A percentile compares a stretch with the other conserved stretches of the same genome.
phyloP scores from a whole-genome alignment of 441 rosid genomes.

The Brassica hybrid region DNA sequence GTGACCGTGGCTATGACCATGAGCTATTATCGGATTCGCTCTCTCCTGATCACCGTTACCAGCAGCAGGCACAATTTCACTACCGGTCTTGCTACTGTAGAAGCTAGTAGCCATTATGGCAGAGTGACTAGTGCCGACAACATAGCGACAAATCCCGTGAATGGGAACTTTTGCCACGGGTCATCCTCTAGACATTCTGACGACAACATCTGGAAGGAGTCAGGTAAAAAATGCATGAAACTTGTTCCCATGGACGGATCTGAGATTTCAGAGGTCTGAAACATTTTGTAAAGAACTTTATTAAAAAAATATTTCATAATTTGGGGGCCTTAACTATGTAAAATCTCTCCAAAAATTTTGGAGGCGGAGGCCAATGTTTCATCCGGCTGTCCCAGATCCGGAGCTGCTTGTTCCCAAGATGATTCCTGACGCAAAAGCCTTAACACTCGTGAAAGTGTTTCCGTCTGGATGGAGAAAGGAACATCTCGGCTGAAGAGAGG shows the following conservation, averaged over 20 bases:
- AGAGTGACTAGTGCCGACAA: slow-evolving; percentile 50
- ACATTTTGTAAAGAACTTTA: too few species aligned
- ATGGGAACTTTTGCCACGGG: slow-evolving; percentile 65
- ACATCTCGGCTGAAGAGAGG: slow-evolving; percentile 48
- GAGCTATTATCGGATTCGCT: slow-evolving; percentile 18
- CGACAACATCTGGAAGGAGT: slow-evolving; percentile 57
- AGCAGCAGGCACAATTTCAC: slow-evolving; percentile 17
- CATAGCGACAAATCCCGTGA: slow-evolving; percentile 55
- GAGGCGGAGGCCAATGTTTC: too few species aligned
- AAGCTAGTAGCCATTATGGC: slow-evolving; percentile 55
- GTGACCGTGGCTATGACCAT: slow-evolving; percentile 32
- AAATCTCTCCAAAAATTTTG: too few species aligned
- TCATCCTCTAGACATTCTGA: slow-evolving; percentile 49
- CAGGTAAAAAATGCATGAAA: slow-evolving; percentile 60
- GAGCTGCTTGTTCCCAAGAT: slow-evolving; percentile 36
- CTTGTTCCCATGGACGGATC: slow-evolving; percentile 39
- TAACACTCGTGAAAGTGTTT: slow-evolving; percentile 48
- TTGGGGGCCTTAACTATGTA: too few species aligned
- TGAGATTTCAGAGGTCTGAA: too few species aligned
- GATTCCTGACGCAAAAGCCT: slow-evolving; percentile 55
- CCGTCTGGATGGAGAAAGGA: slow-evolving; percentile 50
- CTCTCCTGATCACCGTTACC: slow-evolving; percentile 29
- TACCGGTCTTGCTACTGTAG: slow-evolving; percentile 33
- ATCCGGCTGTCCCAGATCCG: too few species aligned
- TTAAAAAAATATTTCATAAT: too few species aligned